phyloP scores from a whole-genome alignment of 164 flowering plant species.

The Nymphaea thermarum region DNA sequence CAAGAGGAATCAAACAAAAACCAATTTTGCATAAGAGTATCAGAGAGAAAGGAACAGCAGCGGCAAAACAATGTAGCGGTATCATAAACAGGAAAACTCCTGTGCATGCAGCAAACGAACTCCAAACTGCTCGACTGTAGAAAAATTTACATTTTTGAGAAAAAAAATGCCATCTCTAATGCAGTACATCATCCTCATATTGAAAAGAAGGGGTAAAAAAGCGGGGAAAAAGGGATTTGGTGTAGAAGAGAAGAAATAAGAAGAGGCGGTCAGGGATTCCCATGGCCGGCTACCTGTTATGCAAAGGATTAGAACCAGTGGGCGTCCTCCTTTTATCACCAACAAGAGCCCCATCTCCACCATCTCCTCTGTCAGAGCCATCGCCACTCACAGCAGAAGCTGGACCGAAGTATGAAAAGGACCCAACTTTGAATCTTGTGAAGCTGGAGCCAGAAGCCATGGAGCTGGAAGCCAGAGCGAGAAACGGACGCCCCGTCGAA shows the following conservation, averaged over 20 bases:
- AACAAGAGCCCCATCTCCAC: neutral
- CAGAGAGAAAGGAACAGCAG: no score
- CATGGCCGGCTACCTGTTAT: conserved; percentile 2
- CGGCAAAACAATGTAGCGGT: no score
- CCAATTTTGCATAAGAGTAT: no score
- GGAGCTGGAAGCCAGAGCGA: neutral
- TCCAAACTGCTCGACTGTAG: no score
- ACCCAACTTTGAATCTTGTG: conserved; percentile 1
- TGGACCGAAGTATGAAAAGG: neutral
- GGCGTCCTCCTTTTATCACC: neutral
- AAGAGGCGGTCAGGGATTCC: neutral
- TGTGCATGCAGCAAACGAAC: no score
- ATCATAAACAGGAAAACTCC: no score
- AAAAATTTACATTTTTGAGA: neutral
- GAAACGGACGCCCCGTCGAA: neutral
- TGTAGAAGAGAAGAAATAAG: neutral
- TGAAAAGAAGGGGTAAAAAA: neutral
- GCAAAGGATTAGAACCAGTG: conserved; percentile 4
- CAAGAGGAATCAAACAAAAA: no score
- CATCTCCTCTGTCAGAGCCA: neutral
- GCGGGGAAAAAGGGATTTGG: neutral
- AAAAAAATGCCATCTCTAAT: no score
- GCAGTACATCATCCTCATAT: neutral
- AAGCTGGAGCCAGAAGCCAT: neutral
- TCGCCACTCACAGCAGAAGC: neutral